Percentiles rank a stretch among this genome's conserved stretches.
Conservation (phyloP, 2,329 filamentous ascomycete species). For the Colletotrichum spaethianum region DNA sequence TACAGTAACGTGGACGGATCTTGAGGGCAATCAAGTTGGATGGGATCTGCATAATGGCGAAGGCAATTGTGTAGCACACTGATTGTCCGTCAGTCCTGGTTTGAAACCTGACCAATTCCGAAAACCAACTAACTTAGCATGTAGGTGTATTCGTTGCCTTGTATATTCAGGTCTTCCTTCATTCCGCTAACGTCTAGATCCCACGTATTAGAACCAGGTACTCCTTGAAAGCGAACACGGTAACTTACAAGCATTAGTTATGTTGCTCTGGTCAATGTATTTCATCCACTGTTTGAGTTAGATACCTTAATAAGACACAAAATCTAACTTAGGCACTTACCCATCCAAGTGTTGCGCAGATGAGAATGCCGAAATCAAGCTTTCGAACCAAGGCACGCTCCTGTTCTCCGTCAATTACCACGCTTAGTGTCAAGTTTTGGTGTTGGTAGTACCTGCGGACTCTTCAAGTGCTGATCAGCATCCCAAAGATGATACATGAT, state of each 20-base stretch:
- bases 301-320: background rate
- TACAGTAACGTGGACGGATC: conserved; percentile 73
- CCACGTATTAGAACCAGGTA: background rate
- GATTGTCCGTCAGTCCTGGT: background rate
- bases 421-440: too few species aligned
- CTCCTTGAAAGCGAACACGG: background rate
- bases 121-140: conserved; percentile 14
- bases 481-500: conserved; percentile 28
- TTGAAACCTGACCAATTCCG: background rate
- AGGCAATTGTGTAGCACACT: conserved; percentile 63
- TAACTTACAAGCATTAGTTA: conserved; percentile 28
- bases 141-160: conserved; percentile 27
- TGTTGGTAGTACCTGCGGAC: background rate
- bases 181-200: conserved; percentile 7
- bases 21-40: conserved; percentile 78
- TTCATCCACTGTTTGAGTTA: conserved; percentile 19
- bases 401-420: background rate
- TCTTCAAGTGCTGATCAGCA: conserved; percentile 21
- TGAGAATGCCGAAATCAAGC: conserved; percentile 22
- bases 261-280: conserved; percentile 32
- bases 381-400: conserved; percentile 27
- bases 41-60: conserved; percentile 74
- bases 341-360: conserved; percentile 24
- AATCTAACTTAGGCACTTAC: background rate
- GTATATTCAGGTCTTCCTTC: conserved; percentile 23